Evolutionary conservation across 2,329 filamentous ascomycete species (phyloP).

Genomic region (Epichloe sylvatica): DNA sequence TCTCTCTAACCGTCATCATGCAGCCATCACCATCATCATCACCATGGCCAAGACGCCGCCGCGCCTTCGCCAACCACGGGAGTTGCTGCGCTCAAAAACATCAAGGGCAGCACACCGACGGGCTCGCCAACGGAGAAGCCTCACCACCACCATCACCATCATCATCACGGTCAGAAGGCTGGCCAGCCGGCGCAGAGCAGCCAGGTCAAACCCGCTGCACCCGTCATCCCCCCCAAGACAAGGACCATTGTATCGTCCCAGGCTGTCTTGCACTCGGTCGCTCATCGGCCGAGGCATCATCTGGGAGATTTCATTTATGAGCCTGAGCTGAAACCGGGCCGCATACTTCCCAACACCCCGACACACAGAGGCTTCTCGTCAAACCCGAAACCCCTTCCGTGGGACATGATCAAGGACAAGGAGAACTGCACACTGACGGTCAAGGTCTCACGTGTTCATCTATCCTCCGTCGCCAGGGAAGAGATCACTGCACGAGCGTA

Average conservation of each 20-base stretch:
- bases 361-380: constrained; percentile 33
- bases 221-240: constrained; percentile 40
- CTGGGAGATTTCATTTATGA: constrained; percentile 76
- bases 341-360: constrained; percentile 28
- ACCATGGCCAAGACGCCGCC: constrained; percentile 36
- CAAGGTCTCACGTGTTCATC: constrained; percentile 67
- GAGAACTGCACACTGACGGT: constrained; percentile 86
- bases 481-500: constrained; percentile 71
- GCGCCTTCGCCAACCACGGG: constrained; percentile 28
- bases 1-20: constrained; percentile 10
- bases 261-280: constrained; percentile 57
- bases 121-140: constrained; percentile 31
- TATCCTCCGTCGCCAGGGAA: constrained; percentile 56
- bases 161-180: constrained; percentile 26
- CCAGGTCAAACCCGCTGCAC: constrained; percentile 14
- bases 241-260: constrained; percentile 55
- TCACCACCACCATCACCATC: constrained; percentile 34
- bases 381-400: constrained; percentile 59
- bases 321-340: constrained; percentile 44
- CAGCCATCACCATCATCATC: constrained; percentile 44
- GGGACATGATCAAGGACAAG: constrained; percentile 55
- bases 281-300: constrained; percentile 59
- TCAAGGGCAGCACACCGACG: constrained; percentile 32
- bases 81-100: constrained; percentile 32
- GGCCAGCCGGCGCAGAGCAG: constrained; percentile 12